Base-by-base conservation (phyloP, 345 rosid genomes). In the Ceriops zippeliana region DNA sequence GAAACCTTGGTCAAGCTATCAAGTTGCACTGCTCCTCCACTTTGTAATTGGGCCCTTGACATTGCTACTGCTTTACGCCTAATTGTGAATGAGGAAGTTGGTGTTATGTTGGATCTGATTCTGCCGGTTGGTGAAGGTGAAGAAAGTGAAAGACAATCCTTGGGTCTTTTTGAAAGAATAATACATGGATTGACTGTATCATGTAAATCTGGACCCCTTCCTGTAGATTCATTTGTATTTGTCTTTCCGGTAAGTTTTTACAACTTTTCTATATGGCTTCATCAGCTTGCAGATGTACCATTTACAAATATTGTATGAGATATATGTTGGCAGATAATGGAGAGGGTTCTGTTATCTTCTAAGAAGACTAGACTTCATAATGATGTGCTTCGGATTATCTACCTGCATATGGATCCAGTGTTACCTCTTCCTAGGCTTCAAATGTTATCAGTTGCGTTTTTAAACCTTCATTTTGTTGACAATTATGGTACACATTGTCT, bases 351-450 rank as follows among this genome's bases (percentile, higher is more conserved):
- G 66, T 75, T 85, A 76, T 83, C 89, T 31, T 62, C 99, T 64
- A 91, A 82, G 87, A 88, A 80, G 85, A 90, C 97, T 58, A 78
- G 76, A 73, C 89, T 95, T 79, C 97, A 91, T 72, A 93, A 89
- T 80, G 85, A 81, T 73, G 96, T 84, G 76, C 97, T 91, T 67
- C 88, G 73, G 70, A 86, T 95, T 80, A 78, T 95, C 75, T 85
- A 80, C 77, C 68, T 91, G 87, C 99, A 95, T 79, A 69, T 90
- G 84, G 99, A 95, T 82, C 90, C 99, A 32, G 81, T 86, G 74
- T 79, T 91, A 68, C 99, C 99, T 15, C 91, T 89, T 83, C 97
- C 97, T 22, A 88, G 99, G 78, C 89, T 95, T 73, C 89, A 81
- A 67, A 91, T 95, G 99, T 69, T 91, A 83, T 88, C 97, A 73